Evolutionary conservation across 805 yeast genomes (phyloP), one percentile per base, ranked within the genome.

Genomic region (Tetrapisispora pingtungensis): DNA sequence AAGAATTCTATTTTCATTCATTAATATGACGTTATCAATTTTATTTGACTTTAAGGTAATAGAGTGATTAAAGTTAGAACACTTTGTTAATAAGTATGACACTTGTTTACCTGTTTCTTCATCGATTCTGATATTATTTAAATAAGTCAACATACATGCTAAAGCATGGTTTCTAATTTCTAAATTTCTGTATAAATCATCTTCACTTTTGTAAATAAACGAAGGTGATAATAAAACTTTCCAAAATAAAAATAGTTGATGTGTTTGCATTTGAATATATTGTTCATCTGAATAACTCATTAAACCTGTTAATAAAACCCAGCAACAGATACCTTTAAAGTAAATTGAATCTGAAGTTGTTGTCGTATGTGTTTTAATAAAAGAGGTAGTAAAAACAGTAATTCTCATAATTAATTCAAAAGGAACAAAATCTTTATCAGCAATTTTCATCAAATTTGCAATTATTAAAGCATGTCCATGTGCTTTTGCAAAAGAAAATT

Each of bases 231-330:
- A 54, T 7, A 80, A 65, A 36, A 74, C 71, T 48, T 78, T 78
- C 89, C 89, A 84, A 45, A 82, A 66, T 10, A 69, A 59, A 38
- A 83, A 60, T 41, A 84, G 67, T 50, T 80, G 86, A 3, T 78
- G 71, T 13, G 73, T 64, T 49, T 80, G 81, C 45, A 77, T 67
- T 41, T 70, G 66, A 32, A 84, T 65, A 45, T 76, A 74, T 20
- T 68, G 64, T 14, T 72, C 71, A 32, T 81, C 83, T 0, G 63
- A 55, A 53, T 76, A 74, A 41, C 78, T 74, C 70, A 83, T 75
- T 4, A 82, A 59, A 2, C 90, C 90, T 47, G 71, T 67, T 19
- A 84, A 54, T 20, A 81, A 54, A 14, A 75, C 70, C 90, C 93
- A 84, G 34, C 85, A 62, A 36, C 74, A 58, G 40, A 74, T 41